Evolutionary conservation across 176 grass and related monocot species (phyloP).

Genomic region (Bolboschoenus planiculmis): DNA sequence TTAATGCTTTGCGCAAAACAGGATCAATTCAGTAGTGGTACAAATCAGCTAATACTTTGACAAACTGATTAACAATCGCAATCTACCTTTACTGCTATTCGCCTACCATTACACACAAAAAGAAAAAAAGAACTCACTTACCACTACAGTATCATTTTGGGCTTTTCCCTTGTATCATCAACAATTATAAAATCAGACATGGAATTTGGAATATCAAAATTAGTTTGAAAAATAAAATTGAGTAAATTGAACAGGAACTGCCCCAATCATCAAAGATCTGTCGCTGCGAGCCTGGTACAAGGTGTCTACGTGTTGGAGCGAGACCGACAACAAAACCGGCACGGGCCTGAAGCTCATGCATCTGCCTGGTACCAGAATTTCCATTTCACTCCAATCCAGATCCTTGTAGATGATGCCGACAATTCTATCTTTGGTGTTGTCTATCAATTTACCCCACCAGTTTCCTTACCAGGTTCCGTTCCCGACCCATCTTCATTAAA

Average conservation of each 20-base stretch:
- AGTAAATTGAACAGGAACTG: slow-evolving; percentile 39
- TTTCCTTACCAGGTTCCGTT: not conserved
- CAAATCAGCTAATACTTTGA: not conserved
- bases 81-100: not conserved
- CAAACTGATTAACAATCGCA: not conserved
- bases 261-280: slow-evolving; percentile 39
- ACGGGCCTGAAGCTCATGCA: slow-evolving; percentile 29
- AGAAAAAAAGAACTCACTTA: not conserved
- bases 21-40: not conserved
- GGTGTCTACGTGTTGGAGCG: slow-evolving; percentile 54
- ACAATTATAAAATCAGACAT: not conserved
- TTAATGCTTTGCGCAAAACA: not conserved
- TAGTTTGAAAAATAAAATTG: not conserved
- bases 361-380: slow-evolving; percentile 53
- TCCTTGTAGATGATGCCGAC: slow-evolving; percentile 48
- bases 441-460: slow-evolving; percentile 35
- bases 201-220: not conserved
- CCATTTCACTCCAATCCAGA: slow-evolving; percentile 37
- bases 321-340: slow-evolving; percentile 33
- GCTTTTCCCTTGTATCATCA: not conserved
- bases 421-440: slow-evolving; percentile 53
- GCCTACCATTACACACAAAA: not conserved
- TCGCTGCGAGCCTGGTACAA: slow-evolving; percentile 46
- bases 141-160: not conserved
- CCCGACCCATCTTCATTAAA: not conserved